Evolutionary conservation across 352 stramenopile genomes (phyloP), one percentile per base, ranked within the genome.

Genomic region (Globisporangium paddicum): DNA sequence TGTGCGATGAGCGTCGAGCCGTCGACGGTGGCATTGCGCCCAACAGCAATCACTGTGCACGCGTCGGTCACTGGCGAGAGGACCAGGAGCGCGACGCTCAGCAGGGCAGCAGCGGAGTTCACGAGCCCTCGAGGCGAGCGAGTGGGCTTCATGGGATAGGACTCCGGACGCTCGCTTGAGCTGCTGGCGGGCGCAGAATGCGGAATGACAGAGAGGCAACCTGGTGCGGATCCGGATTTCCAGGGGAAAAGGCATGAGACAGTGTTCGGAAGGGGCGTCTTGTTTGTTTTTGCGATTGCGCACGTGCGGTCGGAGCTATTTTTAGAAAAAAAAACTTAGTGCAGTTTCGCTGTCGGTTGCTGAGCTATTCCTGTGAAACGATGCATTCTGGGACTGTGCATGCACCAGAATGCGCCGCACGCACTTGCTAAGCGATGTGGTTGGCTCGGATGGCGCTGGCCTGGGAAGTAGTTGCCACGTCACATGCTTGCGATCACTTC

Each of bases 1-100:
- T 95, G 85, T 1, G 83, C 84, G 3, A 86, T 68, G n/a, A 96
- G 68, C 21, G 84, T 77, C 11, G 77, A 86, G 16, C 87, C 87
- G 58, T 93, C 81, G 7, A 59, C 62, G 3, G 72, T 84, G 1
- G 87, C 87, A 32, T 87, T 75, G 21, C 58, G 62, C 21, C 82
- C 82, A 5, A 91, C 69, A 18, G 69, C 72, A 30, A 96, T 93
- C 48, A 90, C 84, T 7, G 87, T 96, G 63, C 87, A 96, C 18
- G 63, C 81, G 44, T 86, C 55, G 16, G n/a, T 34, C 10, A 14
- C 32, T 44, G 16, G 25, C 6, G 46, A 21, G 46, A 52, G 8
- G 45, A 51, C 6, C 16, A 52, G 18, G 8, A 52, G 8, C 26
- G 46, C 18, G 10, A 38, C 6, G 18, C 46, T 32, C 23, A 53